These are phyloP conservation scores for Globisporangium paroecandrum DNA, from an alignment of 352 stramenopile species.

Conservation along the genomic window DNA sequence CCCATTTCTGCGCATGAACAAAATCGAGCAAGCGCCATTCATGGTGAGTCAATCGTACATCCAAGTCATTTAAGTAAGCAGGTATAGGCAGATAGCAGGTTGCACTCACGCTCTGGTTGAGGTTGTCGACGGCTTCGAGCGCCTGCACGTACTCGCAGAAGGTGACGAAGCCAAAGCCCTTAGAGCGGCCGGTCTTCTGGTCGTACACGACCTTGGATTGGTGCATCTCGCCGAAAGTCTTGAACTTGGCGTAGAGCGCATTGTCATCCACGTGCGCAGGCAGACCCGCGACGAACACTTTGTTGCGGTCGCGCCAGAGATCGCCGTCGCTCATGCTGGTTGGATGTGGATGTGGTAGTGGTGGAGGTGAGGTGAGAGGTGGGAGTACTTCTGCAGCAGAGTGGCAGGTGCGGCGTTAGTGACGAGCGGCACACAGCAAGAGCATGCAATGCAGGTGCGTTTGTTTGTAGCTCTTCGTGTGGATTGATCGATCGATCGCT, in stretches of 20 bases:
- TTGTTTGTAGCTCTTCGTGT: neutral
- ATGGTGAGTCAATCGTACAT: neutral
- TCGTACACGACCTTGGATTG: slow-evolving; percentile 85
- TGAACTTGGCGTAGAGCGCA: slow-evolving; percentile 71
- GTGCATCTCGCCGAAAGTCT: slow-evolving; percentile 77
- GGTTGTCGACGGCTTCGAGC: slow-evolving; percentile 68
- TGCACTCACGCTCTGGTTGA: slow-evolving; percentile 58
- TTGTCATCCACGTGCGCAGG: slow-evolving; percentile 59
- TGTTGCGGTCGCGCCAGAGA: slow-evolving; percentile 86
- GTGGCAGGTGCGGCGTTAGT: neutral
- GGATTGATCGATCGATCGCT: slow-evolving; percentile 6
- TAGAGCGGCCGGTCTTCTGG: slow-evolving; percentile 57
- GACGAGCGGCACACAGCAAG: neutral
- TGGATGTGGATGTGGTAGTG: neutral
- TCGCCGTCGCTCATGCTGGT: slow-evolving; percentile 51
- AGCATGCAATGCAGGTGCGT: neutral
- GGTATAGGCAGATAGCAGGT: neutral
- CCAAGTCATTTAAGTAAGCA: neutral
- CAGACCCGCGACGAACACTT: slow-evolving; percentile 81
- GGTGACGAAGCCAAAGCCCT: slow-evolving; percentile 81
- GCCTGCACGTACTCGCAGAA: slow-evolving; percentile 78
- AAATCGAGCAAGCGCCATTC: neutral
- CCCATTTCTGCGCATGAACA: slow-evolving; percentile 57
- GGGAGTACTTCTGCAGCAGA: neutral
- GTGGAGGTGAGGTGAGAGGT: neutral